Percentiles rank a stretch among this genome's conserved stretches.
These are phyloP conservation scores for Sclerospora graminicola DNA, from an alignment of 352 stramenopile species.

Conservation along the genomic window DNA sequence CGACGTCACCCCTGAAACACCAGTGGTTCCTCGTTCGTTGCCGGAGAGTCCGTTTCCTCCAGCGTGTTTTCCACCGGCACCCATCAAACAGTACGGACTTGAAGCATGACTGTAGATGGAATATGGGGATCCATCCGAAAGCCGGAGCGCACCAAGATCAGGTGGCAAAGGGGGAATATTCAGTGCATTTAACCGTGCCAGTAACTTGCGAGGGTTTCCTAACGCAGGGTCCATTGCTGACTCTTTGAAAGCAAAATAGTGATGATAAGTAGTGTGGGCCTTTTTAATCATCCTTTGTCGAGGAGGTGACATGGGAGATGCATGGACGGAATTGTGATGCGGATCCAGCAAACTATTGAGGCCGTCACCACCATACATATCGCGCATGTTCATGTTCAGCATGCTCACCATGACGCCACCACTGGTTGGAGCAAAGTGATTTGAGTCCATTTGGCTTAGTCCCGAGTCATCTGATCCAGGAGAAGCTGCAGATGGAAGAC, in stretches of 20 bases:
- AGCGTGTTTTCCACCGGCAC: slow-evolving; percentile 4
- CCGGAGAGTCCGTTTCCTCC: slow-evolving; percentile 12
- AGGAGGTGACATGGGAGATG: slow-evolving; percentile 43
- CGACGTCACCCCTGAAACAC: slow-evolving; percentile 14
- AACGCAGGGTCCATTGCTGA: slow-evolving; percentile 77
- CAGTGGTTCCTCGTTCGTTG: slow-evolving; percentile 22
- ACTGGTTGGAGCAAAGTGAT: slow-evolving; percentile 45
- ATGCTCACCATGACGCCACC: slow-evolving; percentile 64
- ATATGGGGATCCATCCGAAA: slow-evolving; percentile 50
- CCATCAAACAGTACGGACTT: slow-evolving; percentile 43
- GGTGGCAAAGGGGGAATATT: slow-evolving; percentile 88
- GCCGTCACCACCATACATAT: slow-evolving; percentile 66
- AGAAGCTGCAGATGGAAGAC: slow-evolving; percentile 20
- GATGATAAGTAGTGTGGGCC: slow-evolving; percentile 46
- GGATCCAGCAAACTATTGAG: slow-evolving; percentile 47
- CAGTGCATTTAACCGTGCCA: slow-evolving; percentile 87
- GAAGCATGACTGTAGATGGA: slow-evolving; percentile 73
- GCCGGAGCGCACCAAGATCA: slow-evolving; percentile 77
- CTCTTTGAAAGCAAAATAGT: slow-evolving; percentile 71
- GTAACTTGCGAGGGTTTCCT: slow-evolving; percentile 71
- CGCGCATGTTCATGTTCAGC: slow-evolving; percentile 70
- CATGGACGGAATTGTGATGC: slow-evolving; percentile 25
- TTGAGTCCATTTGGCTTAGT: slow-evolving; percentile 37
- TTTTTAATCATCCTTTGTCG: slow-evolving; percentile 56
- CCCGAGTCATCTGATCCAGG: slow-evolving; percentile 27